These are phyloP conservation scores for Alternaria novae-zelandiae DNA, from an alignment of 2,329 filamentous ascomycete genomes.

Conservation along the genomic window DNA sequence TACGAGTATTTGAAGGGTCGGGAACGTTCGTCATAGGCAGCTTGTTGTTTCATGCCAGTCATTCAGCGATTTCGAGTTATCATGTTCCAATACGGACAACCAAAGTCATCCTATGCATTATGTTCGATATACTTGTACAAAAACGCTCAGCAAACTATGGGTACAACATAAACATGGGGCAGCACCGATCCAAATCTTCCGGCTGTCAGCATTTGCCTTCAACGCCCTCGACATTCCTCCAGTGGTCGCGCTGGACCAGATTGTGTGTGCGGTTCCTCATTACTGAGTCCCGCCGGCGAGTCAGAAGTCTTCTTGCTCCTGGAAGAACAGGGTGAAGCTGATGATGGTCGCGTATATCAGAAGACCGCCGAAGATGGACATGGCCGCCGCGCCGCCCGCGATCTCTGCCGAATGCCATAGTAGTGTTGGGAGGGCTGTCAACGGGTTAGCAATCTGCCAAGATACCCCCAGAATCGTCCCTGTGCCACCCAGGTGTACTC, in stretches of 20 bases:
- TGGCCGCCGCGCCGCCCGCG: conserved; percentile 82
- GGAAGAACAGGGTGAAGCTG: conserved; percentile 97
- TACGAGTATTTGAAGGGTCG: conserved; percentile 6
- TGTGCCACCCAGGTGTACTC: conserved; percentile 50
- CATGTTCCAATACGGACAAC: not conserved
- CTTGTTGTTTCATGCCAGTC: not conserved
- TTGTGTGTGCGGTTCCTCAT: conserved; percentile 12
- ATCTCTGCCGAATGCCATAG: conserved; percentile 89
- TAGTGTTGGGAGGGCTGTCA: conserved; percentile 80
- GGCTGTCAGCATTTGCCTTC: not conserved
- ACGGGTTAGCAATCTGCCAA: conserved; percentile 16
- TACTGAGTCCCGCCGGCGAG: conserved; percentile 36
- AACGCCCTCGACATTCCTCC: not conserved
- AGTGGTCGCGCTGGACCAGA: not conserved
- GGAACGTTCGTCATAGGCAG: not conserved
- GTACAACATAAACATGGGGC: conserved; percentile 14
- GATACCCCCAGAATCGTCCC: not conserved
- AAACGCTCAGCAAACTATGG: conserved; percentile 31
- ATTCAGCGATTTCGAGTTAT: not conserved
- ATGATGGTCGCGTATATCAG: conserved; percentile 98
- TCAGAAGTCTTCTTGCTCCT: conserved; percentile 95
- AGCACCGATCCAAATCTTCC: not conserved
- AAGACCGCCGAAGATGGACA: conserved; percentile 91
- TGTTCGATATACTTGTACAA: conserved; percentile 30
- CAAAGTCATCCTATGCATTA: conserved; percentile 9